Conservation (phyloP, 2,329 filamentous ascomycete species). For the Alternaria ventricosa region DNA sequence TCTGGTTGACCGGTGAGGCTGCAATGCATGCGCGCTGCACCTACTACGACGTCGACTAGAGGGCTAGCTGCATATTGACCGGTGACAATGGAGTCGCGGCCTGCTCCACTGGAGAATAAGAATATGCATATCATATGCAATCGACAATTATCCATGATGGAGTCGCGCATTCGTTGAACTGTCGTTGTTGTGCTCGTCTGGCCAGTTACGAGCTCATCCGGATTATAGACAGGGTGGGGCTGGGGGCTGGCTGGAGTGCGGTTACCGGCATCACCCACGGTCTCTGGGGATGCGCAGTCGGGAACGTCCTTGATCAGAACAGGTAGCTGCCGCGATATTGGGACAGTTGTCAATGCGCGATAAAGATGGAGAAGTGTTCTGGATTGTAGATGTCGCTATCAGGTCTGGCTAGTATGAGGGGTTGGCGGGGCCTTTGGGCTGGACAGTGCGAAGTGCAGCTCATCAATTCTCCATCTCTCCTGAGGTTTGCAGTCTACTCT, state of each 20-base stretch:
- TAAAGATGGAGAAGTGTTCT: conserved; percentile 11
- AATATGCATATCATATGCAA: conserved; percentile 14
- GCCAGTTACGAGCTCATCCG: not conserved
- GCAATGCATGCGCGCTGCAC: conserved; percentile 27
- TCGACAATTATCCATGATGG: not conserved
- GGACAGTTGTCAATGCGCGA: conserved; percentile 12
- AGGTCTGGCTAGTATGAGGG: not conserved
- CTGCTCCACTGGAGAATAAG: conserved; percentile 18
- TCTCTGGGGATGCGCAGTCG: not conserved
- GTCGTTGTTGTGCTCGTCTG: not conserved
- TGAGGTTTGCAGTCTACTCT: not conserved
- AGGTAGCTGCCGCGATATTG: not conserved
- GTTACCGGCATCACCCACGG: conserved; percentile 5
- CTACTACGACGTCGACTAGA: conserved; percentile 11
- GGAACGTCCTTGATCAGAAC: not conserved
- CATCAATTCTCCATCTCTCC: not conserved
- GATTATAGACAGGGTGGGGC: not conserved
- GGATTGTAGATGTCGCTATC: conserved; percentile 5
- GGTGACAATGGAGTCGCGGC: conserved; percentile 32
- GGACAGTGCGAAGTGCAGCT: not conserved
- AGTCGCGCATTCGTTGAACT: not conserved
- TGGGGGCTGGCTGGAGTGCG: conserved; percentile 1
- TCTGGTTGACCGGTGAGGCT: conserved; percentile 36
- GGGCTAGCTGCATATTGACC: conserved; percentile 16
- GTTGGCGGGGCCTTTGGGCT: conserved; percentile 6